Conservation (phyloP, 768 basidiomycete species). For the Boletus vinaceobasis region DNA sequence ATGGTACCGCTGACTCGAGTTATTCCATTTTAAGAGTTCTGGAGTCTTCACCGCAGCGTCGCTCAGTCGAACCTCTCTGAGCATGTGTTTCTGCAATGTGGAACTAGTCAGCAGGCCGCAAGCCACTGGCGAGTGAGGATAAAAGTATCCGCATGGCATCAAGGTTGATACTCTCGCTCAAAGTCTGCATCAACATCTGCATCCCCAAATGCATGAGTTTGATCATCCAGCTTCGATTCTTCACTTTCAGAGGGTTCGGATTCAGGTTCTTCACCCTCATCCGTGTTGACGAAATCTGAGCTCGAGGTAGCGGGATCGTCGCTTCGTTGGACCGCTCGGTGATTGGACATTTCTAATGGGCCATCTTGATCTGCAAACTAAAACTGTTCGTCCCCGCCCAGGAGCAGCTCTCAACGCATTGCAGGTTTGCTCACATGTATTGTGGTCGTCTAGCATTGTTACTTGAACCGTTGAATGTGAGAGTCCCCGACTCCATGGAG, state of each 20-base stretch:
- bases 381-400: slow-evolving; percentile 33
- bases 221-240: background rate
- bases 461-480: background rate
- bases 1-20: slow-evolving; percentile 53
- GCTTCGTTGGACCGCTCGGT: no score
- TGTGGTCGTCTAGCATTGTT: slow-evolving; percentile 13
- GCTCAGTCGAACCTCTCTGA: slow-evolving; percentile 72
- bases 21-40: slow-evolving; percentile 61
- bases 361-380: slow-evolving; percentile 8
- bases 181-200: slow-evolving; percentile 26
- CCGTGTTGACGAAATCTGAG: slow-evolving; percentile 5
- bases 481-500: background rate
- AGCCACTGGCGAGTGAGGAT: slow-evolving; percentile 67
- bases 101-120: slow-evolving; percentile 65
- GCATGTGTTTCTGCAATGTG: slow-evolving; percentile 78
- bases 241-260: background rate
- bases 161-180: slow-evolving; percentile 7
- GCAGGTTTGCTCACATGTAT: slow-evolving; percentile 16
- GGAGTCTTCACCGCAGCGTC: slow-evolving; percentile 64
- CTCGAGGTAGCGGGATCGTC: background rate
- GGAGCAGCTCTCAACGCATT: slow-evolving; percentile 52
- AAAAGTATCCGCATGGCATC: slow-evolving; percentile 66
- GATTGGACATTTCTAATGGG: no score
- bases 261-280: background rate
- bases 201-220: background rate